These are phyloP conservation scores for Rhizopogon salebrosus DNA, from an alignment of 768 basidiomycete genomes.

Conservation along the genomic window DNA sequence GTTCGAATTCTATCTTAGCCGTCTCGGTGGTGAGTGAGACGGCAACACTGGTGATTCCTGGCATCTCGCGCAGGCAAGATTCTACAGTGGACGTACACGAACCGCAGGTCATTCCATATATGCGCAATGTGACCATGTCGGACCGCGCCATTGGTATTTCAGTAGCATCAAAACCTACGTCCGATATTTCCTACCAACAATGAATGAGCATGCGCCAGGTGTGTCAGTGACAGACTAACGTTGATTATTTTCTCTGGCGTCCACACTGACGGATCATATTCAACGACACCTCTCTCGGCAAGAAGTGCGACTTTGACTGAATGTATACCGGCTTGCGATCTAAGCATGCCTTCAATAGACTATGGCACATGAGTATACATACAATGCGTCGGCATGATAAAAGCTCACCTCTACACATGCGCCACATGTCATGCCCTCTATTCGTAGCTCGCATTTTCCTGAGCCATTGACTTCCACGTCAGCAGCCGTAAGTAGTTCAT, in stretches of 20 bases:
- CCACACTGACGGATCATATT: constrained; percentile 86
- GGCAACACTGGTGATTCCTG: constrained; percentile 68
- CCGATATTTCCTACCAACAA: constrained; percentile 72
- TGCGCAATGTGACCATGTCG: constrained; percentile 67
- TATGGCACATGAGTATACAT: constrained; percentile 19
- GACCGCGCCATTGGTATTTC: constrained; percentile 59
- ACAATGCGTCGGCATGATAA: neutral
- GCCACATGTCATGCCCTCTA: constrained; percentile 90
- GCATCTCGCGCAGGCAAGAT: constrained; percentile 56
- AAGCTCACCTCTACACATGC: constrained; percentile 77
- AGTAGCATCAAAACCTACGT: constrained; percentile 88
- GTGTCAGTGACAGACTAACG: constrained; percentile 31
- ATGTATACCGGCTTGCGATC: constrained; percentile 81
- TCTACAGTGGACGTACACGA: constrained; percentile 79
- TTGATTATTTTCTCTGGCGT: constrained; percentile 69
- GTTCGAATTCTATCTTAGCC: constrained; percentile 73
- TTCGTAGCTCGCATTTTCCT: constrained; percentile 70
- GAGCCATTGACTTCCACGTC: constrained; percentile 17
- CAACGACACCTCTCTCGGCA: constrained; percentile 87
- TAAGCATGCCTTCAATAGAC: constrained; percentile 83
- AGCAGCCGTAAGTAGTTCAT: constrained; percentile 21
- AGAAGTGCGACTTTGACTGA: constrained; percentile 94
- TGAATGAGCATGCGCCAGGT: constrained; percentile 5
- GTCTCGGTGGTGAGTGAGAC: constrained; percentile 76
- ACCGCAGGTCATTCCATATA: constrained; percentile 91